Percentiles rank a stretch among this genome's conserved stretches.
Evolutionary conservation across 495 filamentous ascomycete genomes (phyloP).

Genomic region (Cercophora newfieldiana): DNA sequence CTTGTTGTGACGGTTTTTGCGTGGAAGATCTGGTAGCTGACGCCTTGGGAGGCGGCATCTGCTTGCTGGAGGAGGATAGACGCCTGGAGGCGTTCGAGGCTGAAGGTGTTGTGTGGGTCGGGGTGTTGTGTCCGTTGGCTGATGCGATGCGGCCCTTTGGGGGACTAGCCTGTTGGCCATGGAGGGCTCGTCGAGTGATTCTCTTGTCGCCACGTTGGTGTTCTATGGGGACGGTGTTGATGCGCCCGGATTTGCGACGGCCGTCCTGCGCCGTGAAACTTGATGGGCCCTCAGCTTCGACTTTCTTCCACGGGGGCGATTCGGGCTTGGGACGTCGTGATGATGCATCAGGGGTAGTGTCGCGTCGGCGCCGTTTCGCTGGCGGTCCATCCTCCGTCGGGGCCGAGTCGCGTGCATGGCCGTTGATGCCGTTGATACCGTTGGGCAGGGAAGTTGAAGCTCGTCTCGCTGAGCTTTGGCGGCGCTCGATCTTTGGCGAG

Average conservation of each 20-base stretch:
- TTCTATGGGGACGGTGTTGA: constrained; percentile 71
- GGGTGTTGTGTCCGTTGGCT: constrained; percentile 21
- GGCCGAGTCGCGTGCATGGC: constrained; percentile 9
- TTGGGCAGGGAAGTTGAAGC: constrained; percentile 25
- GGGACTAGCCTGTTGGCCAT: constrained; percentile 32
- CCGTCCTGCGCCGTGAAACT: constrained; percentile 74
- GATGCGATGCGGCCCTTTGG: constrained; percentile 20
- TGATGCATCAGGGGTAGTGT: constrained; percentile 38
- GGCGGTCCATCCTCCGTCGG: constrained; percentile 53
- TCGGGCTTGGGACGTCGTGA: constrained; percentile 47
- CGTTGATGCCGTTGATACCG: constrained; percentile 15
- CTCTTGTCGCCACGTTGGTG: constrained; percentile 66
- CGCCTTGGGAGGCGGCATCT: constrained; percentile 14
- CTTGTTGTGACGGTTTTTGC: constrained; percentile 22
- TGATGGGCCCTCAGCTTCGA: constrained; percentile 82
- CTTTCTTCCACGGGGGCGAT: constrained; percentile 94
- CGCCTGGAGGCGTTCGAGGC: constrained; percentile 19
- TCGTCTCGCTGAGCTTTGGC: constrained; percentile 1
- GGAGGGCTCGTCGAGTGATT: constrained; percentile 45
- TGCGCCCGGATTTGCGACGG: constrained; percentile 80
- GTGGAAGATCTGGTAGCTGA: constrained; percentile 21
- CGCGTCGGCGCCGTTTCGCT: constrained; percentile 68
- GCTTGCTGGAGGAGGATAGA: constrained; percentile 23
- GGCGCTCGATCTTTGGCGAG: background rate
- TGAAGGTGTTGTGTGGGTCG: constrained; percentile 18